Percentiles rank a stretch among this genome's conserved stretches.
Evolutionary conservation across 1,284 basidiomycete species (phyloP).

Genomic region (Cryptococcus maquisensis): DNA sequence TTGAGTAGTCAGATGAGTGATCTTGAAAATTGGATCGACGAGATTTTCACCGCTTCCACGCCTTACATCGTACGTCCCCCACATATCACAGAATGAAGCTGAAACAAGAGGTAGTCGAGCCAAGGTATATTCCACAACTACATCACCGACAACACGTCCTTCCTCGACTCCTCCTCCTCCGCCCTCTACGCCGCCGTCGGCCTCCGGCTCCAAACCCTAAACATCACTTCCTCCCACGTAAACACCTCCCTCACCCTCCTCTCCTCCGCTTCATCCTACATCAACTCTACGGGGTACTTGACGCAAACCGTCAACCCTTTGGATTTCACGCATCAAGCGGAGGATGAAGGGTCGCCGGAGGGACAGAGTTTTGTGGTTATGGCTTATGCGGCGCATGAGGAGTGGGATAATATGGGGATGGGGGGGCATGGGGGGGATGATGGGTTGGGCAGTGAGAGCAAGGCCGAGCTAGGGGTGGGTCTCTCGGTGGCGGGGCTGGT

Average conservation of each 20-base stretch:
- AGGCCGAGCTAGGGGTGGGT: not conserved
- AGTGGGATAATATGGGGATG: constrained; percentile 60
- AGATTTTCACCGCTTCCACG: constrained; percentile 50
- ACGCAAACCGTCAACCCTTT: constrained; percentile 68
- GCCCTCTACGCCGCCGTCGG: constrained; percentile 73
- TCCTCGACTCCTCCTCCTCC: constrained; percentile 70
- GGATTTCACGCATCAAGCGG: constrained; percentile 54
- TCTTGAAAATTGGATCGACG: constrained; percentile 50
- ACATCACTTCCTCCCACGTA: constrained; percentile 42
- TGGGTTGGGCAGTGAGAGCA: constrained; percentile 16
- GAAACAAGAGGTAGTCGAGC: constrained; percentile 48
- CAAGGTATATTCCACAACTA: constrained; percentile 72
- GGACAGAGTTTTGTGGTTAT: constrained; percentile 67
- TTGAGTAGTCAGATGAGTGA: constrained; percentile 47
- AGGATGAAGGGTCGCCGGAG: constrained; percentile 54
- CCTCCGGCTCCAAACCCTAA: constrained; percentile 53
- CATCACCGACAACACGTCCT: constrained; percentile 58
- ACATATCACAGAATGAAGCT: not conserved
- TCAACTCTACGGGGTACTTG: constrained; percentile 58
- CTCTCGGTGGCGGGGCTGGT: not conserved
- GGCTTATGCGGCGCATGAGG: constrained; percentile 65
- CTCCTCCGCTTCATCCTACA: constrained; percentile 30
- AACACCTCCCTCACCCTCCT: constrained; percentile 33
- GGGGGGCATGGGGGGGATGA: constrained; percentile 42
- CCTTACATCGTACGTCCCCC: constrained; percentile 35